Percentiles rank a stretch among this genome's conserved stretches.
phyloP scores from a whole-genome alignment of 2,329 filamentous ascomycete genomes.

The Epichloe sibirici region DNA sequence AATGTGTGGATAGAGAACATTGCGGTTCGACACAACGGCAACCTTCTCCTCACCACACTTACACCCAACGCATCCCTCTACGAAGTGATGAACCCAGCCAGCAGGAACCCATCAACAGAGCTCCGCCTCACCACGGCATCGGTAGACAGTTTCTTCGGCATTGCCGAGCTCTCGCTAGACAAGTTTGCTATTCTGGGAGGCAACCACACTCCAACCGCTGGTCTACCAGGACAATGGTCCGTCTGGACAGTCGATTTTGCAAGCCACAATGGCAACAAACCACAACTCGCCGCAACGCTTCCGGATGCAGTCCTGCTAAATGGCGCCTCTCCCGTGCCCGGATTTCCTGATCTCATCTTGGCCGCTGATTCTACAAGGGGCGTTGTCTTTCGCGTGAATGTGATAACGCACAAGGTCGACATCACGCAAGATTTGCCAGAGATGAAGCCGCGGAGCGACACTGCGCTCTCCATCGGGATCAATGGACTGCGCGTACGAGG shows the following conservation, averaged over 20 bases:
- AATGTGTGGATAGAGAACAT: slow-evolving; percentile 5
- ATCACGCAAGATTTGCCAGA: slow-evolving; percentile 12
- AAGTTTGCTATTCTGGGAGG: slow-evolving; percentile 3
- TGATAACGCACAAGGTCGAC: slow-evolving; percentile 8
- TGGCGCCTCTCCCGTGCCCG: neutral
- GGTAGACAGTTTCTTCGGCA: slow-evolving; percentile 3
- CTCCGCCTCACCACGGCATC: neutral
- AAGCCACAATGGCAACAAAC: neutral
- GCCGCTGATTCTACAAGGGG: slow-evolving; percentile 14
- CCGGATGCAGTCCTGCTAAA: neutral
- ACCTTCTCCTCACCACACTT: slow-evolving; percentile 4
- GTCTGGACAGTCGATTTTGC: neutral
- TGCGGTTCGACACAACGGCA: slow-evolving; percentile 4
- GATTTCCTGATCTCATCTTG: neutral
- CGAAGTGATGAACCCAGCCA: neutral
- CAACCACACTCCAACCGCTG: neutral
- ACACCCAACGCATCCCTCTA: slow-evolving; percentile 1
- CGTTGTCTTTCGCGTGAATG: slow-evolving; percentile 15
- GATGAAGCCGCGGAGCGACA: slow-evolving; percentile 30
- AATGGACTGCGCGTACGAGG: slow-evolving; percentile 28
- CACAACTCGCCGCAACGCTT: neutral
- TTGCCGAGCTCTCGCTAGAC: slow-evolving; percentile 1
- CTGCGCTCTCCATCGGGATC: slow-evolving; percentile 15
- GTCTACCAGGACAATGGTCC: neutral
- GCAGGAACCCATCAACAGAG: neutral